Evolutionary conservation across 108 stramenopile genomes (phyloP), one percentile per base, ranked within the genome.

Genomic region (Skeletonema costatum): DNA sequence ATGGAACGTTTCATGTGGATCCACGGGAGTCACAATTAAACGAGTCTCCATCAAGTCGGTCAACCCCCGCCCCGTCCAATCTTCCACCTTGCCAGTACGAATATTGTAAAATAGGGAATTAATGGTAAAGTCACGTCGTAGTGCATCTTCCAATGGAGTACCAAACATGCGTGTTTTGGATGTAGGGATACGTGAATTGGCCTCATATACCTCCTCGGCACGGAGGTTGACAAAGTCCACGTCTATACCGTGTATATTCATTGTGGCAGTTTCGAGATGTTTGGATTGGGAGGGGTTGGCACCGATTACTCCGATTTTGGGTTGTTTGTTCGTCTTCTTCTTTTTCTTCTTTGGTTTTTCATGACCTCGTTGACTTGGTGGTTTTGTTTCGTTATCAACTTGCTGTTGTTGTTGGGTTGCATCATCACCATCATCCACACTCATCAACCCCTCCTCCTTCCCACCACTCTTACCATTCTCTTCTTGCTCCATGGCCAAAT

Each of bases 201-300:
- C 73, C 31, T 81, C 82, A 61, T 96, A 95, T 2, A 88, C 86
- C 58, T 93, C 94, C 71, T 98, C 95, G 59, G 90, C 81, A 4
- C 99, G 88, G 1, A 99, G 85, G 71, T 99, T 97, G 60, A 89
- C 92, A 73, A 98, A 95, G 79, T 99, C 99, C 10, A 98, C 82
- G 50, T 94, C 93, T 11, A 96, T 85, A 12, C 90, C 96, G 32
- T 86, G 72, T 5, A 99, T 70, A 25, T 84, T 87, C 86, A 98
- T 88, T 2, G 96, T 92, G 36, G 98, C 99, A 7, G 99, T 99
- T 87, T 99, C 98, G 35, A 99, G 86, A 86, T 99, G 99, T 85
- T 99, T 99, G 16, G 93, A 96, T 85, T 99, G 98, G 17, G 86
- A 88, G 17, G 99, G 99, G 71, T 99, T 99, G 60, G 98, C 97